Evolutionary conservation across 768 basidiomycete species (phyloP).

Genomic region (Lactifluus volemus): DNA sequence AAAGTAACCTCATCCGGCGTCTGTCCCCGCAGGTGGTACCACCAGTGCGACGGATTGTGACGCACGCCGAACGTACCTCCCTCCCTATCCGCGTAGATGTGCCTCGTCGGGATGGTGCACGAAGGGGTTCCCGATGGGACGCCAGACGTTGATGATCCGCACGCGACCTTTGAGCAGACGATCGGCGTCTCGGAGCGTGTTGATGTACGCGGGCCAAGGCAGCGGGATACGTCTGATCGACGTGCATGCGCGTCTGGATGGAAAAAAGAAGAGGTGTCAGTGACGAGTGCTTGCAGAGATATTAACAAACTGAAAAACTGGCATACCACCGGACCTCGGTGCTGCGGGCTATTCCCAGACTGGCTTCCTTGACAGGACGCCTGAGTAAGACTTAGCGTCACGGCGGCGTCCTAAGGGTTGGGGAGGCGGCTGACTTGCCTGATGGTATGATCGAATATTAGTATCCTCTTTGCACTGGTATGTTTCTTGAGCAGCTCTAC

Average conservation of each 20-base stretch:
- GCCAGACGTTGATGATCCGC: constrained; percentile 42
- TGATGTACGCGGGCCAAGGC: constrained; percentile 30
- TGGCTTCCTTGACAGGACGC: neutral
- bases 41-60: constrained; percentile 26
- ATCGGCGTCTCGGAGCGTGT: constrained; percentile 35
- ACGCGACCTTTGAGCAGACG: constrained; percentile 33
- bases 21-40: constrained; percentile 30
- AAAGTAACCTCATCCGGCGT: constrained; percentile 23
- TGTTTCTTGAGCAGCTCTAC: constrained; percentile 34
- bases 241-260: constrained; percentile 32
- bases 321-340: constrained; percentile 31
- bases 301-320: constrained; percentile 23
- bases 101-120: constrained; percentile 31
- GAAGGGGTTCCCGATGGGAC: constrained; percentile 34
- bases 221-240: constrained; percentile 36
- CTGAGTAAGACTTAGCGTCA: neutral
- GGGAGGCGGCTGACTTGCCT: constrained; percentile 22
- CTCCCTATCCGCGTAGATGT: constrained; percentile 28
- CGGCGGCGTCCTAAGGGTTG: no score
- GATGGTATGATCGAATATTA: constrained; percentile 40
- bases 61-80: constrained; percentile 28
- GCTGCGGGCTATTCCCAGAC: constrained; percentile 3
- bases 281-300: neutral
- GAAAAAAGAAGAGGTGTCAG: neutral
- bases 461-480: constrained; percentile 31